Evolutionary conservation across 192 early-diverging fungal genomes (phyloP).

Genomic region (Coemansia sp.): DNA sequence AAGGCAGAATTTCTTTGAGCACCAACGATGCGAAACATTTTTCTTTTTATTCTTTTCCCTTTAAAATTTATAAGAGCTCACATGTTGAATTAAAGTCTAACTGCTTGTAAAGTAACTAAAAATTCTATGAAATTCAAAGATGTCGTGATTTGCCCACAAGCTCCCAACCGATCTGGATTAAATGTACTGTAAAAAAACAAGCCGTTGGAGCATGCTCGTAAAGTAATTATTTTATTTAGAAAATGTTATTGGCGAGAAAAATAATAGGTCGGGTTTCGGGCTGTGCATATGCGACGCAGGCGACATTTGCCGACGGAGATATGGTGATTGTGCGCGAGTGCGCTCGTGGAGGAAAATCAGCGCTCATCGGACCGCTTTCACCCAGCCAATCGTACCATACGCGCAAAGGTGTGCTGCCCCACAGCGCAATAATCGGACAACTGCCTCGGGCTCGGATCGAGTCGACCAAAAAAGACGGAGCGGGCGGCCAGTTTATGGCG

Average conservation of each 20-base stretch:
- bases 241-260: background rate
- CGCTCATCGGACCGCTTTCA: constrained; percentile 25
- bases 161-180: constrained; percentile 77
- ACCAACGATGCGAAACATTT: too few species aligned
- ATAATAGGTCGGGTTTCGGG: background rate
- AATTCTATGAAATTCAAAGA: constrained; percentile 58
- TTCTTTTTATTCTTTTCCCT: too few species aligned
- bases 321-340: constrained; percentile 40
- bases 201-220: constrained; percentile 77
- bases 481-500: constrained; percentile 23
- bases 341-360: constrained; percentile 14
- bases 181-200: constrained; percentile 66
- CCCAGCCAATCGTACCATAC: background rate
- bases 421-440: constrained; percentile 31
- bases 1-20: too few species aligned
- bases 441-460: constrained; percentile 19
- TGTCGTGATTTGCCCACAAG: constrained; percentile 88
- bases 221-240: constrained; percentile 56
- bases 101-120: background rate
- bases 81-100: too few species aligned
- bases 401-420: constrained; percentile 21
- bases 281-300: background rate
- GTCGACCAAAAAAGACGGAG: constrained; percentile 2
- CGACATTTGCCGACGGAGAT: constrained; percentile 24
- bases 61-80: background rate